phyloP scores from a whole-genome alignment of 108 stramenopile genomes.

The Seminavis robusta region DNA sequence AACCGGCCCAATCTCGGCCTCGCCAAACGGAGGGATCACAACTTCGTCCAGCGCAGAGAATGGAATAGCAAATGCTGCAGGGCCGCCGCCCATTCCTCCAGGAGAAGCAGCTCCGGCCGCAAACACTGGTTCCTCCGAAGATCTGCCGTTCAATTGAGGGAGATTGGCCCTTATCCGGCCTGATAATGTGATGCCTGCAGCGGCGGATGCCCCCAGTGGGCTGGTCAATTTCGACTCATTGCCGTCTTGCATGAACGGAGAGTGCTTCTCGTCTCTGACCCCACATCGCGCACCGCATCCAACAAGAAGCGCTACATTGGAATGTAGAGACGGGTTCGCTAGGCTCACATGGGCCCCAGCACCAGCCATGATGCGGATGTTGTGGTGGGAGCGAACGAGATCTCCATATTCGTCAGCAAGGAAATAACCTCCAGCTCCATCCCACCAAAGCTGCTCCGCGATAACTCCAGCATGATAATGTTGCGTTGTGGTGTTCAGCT shows the following conservation, averaged over 20 bases:
- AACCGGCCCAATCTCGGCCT: constrained; percentile 68
- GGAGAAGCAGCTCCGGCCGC: no score
- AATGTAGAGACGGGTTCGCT: constrained; percentile 59
- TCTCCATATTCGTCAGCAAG: constrained; percentile 51
- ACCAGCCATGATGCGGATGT: constrained; percentile 66
- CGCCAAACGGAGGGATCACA: constrained; percentile 65
- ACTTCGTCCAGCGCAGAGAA: constrained; percentile 56
- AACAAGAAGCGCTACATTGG: constrained; percentile 52
- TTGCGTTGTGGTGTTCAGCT: neutral
- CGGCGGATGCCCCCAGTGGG: constrained; percentile 72
- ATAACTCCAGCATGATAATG: neutral
- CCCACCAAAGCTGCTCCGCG: constrained; percentile 61
- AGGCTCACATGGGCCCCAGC: constrained; percentile 59
- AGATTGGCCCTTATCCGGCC: constrained; percentile 23
- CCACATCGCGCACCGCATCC: constrained; percentile 76
- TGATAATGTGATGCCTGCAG: constrained; percentile 37
- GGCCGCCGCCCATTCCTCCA: constrained; percentile 35
- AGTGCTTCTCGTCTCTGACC: constrained; percentile 25
- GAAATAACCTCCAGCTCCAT: constrained; percentile 63
- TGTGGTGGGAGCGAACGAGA: constrained; percentile 68
- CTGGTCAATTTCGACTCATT: constrained; percentile 16
- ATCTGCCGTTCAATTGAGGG: constrained; percentile 14
- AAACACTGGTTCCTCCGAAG: constrained; percentile 17
- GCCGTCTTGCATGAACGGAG: neutral
- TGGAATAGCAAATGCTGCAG: constrained; percentile 66